phyloP scores from a whole-genome alignment of 2,329 filamentous ascomycete species.

The Parastagonospora nodorum region DNA sequence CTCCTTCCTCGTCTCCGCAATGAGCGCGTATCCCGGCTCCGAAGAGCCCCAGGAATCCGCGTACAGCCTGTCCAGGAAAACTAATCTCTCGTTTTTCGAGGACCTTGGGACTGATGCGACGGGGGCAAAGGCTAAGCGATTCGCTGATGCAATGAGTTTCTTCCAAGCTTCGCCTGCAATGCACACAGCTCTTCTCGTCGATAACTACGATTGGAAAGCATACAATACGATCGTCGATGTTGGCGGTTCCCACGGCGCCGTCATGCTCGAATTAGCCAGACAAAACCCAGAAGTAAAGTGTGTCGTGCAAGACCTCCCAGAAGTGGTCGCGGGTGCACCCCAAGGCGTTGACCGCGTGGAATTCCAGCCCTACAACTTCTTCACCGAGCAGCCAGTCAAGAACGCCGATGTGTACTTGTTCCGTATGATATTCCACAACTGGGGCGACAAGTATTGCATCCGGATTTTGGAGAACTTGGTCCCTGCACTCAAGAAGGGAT shows the following conservation, averaged over 20 bases:
- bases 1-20: constrained; percentile 1
- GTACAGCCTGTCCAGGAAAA: constrained; percentile 15
- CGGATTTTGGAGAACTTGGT: constrained; percentile 17
- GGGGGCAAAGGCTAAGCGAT: constrained; percentile 5
- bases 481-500: constrained; percentile 26
- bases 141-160: constrained; percentile 15
- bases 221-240: constrained; percentile 24
- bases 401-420: constrained; percentile 45
- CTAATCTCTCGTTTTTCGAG: constrained; percentile 13
- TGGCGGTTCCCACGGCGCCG: constrained; percentile 21
- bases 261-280: constrained; percentile 17
- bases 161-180: constrained; percentile 5
- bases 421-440: constrained; percentile 49
- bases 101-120: constrained; percentile 6
- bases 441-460: constrained; percentile 39
- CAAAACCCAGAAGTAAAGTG: constrained; percentile 14
- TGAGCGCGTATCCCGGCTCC: constrained; percentile 6
- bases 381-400: constrained; percentile 21
- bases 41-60: constrained; percentile 4
- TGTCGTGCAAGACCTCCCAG: constrained; percentile 22
- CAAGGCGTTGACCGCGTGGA: constrained; percentile 7
- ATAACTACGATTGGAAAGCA: constrained; percentile 18
- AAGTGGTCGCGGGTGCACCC: constrained; percentile 15
- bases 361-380: constrained; percentile 27
- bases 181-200: constrained; percentile 5